phyloP scores from a whole-genome alignment of 805 yeast genomes.

The Wickerhamomyces xylosicus region DNA sequence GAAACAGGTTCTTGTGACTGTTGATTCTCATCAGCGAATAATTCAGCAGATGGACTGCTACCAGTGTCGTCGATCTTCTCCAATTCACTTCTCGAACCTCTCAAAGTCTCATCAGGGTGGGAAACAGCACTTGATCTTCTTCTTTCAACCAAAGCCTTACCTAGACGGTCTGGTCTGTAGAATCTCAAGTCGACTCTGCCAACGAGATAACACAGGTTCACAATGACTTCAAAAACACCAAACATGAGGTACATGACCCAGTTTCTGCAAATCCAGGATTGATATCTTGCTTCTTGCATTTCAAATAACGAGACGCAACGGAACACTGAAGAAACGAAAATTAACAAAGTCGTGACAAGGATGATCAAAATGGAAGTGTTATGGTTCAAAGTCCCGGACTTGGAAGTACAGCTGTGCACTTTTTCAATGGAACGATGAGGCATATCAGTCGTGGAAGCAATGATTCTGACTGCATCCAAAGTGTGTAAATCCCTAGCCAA shows the following conservation, averaged over 20 bases:
- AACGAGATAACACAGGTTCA: constrained; percentile 44
- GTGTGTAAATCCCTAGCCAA: constrained; percentile 2
- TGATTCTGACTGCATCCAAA: constrained; percentile 30
- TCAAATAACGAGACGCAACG: constrained; percentile 38
- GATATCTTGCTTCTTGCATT: constrained; percentile 16
- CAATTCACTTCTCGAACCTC: not conserved
- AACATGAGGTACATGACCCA: constrained; percentile 58
- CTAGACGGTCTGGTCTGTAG: constrained; percentile 62
- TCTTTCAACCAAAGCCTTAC: constrained; percentile 7
- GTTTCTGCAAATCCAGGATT: constrained; percentile 38
- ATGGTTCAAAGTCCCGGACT: constrained; percentile 32
- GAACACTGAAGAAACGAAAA: constrained; percentile 39
- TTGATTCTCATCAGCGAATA: too few species aligned
- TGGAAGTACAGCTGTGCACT: constrained; percentile 4
- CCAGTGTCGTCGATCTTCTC: not conserved
- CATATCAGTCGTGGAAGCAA: constrained; percentile 39
- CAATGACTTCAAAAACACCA: constrained; percentile 56
- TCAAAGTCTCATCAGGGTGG: not conserved
- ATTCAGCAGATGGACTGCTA: too few species aligned
- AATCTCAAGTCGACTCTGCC: constrained; percentile 69
- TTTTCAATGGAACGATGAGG: not conserved
- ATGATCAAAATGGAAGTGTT: constrained; percentile 37
- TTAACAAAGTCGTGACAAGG: constrained; percentile 33
- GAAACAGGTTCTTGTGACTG: too few species aligned
- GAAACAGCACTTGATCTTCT: not conserved